Evolutionary conservation across 2,329 filamentous ascomycete species (phyloP), one percentile per base, ranked within the genome.

Genomic region (Scedosporium minutisporum): DNA sequence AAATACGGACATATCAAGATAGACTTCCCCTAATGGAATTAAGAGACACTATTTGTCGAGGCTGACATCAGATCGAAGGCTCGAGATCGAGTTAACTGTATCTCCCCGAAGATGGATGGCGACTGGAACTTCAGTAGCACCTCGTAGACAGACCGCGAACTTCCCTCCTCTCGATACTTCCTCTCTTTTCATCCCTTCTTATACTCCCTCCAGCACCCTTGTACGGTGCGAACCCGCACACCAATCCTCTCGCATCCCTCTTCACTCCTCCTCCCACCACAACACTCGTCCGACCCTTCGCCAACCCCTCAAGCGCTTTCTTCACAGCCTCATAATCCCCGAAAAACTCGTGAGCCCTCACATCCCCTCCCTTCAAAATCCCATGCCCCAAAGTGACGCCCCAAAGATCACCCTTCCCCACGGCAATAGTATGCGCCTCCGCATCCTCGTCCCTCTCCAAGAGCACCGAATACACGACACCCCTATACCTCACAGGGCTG

Each of bases 381-480:
- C 84, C 84, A 67, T 87, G 84, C 1, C 84, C 85, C 12, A 87
- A 72, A 0, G 84, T 83, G 1, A 85, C 82, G 14, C 79, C 84
- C 78, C 80, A 82, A 53, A 75, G 65, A n/a, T 72, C 71, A 0
- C 66, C 4, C 6, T 5, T 25, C 1, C 71, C 77, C 14, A 83
- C 73, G 1, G 70, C 68, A 33, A 87, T 72, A 0, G 82, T 80
- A 66, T 87, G 83, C 0, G 80, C 78, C 6, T 76, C 74, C 0
- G 70, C 55, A 61, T 77, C 71, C 1, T 57, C 58, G 64, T 81
- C 77, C 1, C 73, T 73, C 70, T 84, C 75, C 18, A 87, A 71
- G 18, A 87, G 68, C 1, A 87, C 72, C 0, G 84, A 87, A 72
- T 84, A 87, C 5, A 87, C 74, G 2, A 69, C 69, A 0, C 83